These are phyloP conservation scores for Penicillium verhagenii DNA, from an alignment of 495 filamentous ascomycete species.

Conservation along the genomic window DNA sequence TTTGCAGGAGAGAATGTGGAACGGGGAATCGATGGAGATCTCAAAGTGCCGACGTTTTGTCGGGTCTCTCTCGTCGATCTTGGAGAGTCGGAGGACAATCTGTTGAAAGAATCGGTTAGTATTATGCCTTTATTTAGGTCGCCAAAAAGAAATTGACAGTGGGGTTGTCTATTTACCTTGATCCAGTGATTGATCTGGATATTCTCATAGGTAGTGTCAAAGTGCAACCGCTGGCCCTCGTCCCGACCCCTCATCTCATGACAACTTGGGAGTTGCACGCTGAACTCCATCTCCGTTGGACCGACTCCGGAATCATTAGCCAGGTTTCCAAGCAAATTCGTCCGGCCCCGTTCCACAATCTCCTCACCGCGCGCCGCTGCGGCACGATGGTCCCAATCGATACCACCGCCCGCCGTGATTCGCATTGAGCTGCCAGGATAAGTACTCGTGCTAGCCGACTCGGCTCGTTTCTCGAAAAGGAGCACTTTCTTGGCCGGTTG, in stretches of 20 bases:
- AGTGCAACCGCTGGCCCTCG: slow-evolving; percentile 71
- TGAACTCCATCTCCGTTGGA: slow-evolving; percentile 96
- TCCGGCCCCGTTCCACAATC: slow-evolving; percentile 50
- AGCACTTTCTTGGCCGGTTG: slow-evolving; percentile 82
- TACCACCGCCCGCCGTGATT: slow-evolving; percentile 78
- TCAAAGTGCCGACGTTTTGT: slow-evolving; percentile 90
- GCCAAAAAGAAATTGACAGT: neutral
- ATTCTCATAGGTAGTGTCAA: slow-evolving; percentile 93
- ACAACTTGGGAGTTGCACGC: slow-evolving; percentile 90
- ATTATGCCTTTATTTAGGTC: neutral
- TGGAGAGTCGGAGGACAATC: slow-evolving; percentile 96
- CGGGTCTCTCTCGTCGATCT: slow-evolving; percentile 76
- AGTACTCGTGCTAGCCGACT: slow-evolving; percentile 71
- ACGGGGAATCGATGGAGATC: slow-evolving; percentile 97
- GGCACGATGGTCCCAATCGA: slow-evolving; percentile 59
- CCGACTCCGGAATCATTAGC: slow-evolving; percentile 65
- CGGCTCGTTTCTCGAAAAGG: slow-evolving; percentile 87
- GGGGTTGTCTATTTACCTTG: slow-evolving; percentile 68
- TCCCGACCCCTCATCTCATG: slow-evolving; percentile 79
- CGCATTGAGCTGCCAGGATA: slow-evolving; percentile 79
- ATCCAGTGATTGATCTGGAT: slow-evolving; percentile 99
- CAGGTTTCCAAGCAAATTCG: slow-evolving; percentile 82
- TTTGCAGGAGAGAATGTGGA: slow-evolving; percentile 91
- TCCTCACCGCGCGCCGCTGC: slow-evolving; percentile 61
- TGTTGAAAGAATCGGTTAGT: slow-evolving; percentile 36